A percentile compares a stretch with the other conserved stretches of the same genome.
These are phyloP conservation scores for Malus sylvestris DNA, from an alignment of 306 rosid species.

Conservation along the genomic window DNA sequence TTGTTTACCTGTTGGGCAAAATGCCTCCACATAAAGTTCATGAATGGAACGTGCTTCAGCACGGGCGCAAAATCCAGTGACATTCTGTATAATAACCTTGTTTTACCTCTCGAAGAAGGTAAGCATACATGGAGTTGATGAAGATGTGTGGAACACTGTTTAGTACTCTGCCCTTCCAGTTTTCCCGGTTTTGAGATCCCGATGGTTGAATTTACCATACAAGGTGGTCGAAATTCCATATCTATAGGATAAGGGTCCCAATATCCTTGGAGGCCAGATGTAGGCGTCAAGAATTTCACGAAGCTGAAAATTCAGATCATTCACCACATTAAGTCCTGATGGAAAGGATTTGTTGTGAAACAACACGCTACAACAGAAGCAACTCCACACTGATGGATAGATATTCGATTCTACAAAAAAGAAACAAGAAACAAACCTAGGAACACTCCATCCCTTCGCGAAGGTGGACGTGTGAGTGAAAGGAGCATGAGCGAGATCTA, in stretches of 20 bases:
- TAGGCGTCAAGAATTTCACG: conserved; percentile 85
- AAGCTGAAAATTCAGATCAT: conserved; percentile 54
- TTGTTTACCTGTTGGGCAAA: conserved; percentile 74
- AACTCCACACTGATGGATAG: not conserved
- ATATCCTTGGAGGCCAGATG: conserved; percentile 83
- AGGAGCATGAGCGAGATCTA: conserved; percentile 99
- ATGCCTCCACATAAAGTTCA: conserved; percentile 75
- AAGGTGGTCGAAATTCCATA: conserved; percentile 94
- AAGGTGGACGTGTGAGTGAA: conserved; percentile 98
- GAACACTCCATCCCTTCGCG: conserved; percentile 96
- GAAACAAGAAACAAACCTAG: conserved; percentile 53
- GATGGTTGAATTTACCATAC: conserved; percentile 89
- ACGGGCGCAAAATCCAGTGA: conserved; percentile 84
- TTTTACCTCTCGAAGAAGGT: conserved; percentile 72
- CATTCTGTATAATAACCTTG: conserved; percentile 87
- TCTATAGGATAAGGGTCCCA: conserved; percentile 98
- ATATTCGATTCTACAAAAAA: not conserved
- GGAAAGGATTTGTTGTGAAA: not conserved
- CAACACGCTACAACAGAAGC: not conserved
- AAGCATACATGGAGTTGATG: conserved; percentile 95
- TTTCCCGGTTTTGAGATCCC: conserved; percentile 96
- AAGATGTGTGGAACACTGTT: conserved; percentile 69
- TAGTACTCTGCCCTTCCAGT: conserved; percentile 69
- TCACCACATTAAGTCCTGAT: not conserved
- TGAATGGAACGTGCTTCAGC: conserved; percentile 73